These are phyloP conservation scores for Trametes punicea DNA, from an alignment of 768 basidiomycete species.

Conservation along the genomic window DNA sequence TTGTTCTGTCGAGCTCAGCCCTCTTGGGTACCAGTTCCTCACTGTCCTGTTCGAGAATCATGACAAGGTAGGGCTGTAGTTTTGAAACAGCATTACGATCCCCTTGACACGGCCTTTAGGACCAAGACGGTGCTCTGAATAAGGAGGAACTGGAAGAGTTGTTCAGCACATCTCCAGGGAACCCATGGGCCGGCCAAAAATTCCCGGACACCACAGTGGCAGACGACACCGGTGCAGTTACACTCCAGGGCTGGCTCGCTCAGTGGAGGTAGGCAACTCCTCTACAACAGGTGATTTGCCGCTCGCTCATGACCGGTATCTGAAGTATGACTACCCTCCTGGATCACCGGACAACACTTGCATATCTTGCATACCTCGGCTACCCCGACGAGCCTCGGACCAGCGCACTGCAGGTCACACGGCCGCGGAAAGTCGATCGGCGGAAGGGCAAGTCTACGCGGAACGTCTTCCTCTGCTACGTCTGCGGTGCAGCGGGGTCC, in stretches of 20 bases:
- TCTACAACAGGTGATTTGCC: neutral
- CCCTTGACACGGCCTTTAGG: slow-evolving; percentile 42
- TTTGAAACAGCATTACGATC: neutral
- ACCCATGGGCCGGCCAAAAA: slow-evolving; percentile 91
- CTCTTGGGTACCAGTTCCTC: slow-evolving; percentile 94
- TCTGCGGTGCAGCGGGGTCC: slow-evolving; percentile 93
- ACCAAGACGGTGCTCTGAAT: slow-evolving; percentile 92
- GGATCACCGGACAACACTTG: slow-evolving; percentile 87
- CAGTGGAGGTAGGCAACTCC: slow-evolving; percentile 79
- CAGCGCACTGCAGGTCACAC: slow-evolving; percentile 79
- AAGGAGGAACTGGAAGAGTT: slow-evolving; percentile 78
- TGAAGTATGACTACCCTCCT: slow-evolving; percentile 93
- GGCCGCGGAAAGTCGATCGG: slow-evolving; percentile 80
- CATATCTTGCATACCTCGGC: slow-evolving; percentile 94
- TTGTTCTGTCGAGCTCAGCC: slow-evolving; percentile 93
- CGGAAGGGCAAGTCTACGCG: slow-evolving; percentile 84
- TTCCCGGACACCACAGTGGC: slow-evolving; percentile 90
- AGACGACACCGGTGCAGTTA: slow-evolving; percentile 85
- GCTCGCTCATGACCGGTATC: neutral
- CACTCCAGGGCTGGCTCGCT: slow-evolving; percentile 96
- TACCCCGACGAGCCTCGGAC: slow-evolving; percentile 81
- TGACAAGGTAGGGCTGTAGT: slow-evolving; percentile 67
- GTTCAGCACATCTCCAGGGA: slow-evolving; percentile 93
- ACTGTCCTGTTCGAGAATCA: slow-evolving; percentile 95
- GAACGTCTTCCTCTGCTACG: slow-evolving; percentile 91